Percentiles rank a stretch among this genome's conserved stretches.
These are phyloP conservation scores for Podospora fimiseda DNA, from an alignment of 495 filamentous ascomycete genomes.

Conservation along the genomic window DNA sequence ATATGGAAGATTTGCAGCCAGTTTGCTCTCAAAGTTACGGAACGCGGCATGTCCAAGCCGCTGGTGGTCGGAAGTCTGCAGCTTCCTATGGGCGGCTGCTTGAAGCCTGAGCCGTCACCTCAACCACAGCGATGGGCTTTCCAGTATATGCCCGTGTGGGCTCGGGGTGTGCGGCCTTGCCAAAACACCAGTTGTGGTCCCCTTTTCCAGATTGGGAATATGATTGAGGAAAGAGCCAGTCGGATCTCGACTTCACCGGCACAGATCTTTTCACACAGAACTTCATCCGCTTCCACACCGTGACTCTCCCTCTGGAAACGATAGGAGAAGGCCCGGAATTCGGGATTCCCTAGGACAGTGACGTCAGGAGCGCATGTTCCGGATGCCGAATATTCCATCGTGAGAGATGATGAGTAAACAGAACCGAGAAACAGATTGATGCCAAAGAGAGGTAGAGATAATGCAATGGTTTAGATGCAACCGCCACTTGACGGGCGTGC, in stretches of 20 bases:
- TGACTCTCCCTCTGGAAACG: too few relatives aligned
- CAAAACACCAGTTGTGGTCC: too few relatives aligned
- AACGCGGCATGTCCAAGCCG: background rate
- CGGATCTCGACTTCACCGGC: background rate
- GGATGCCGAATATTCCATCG: too few relatives aligned
- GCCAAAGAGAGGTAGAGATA: background rate
- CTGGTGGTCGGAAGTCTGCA: constrained; percentile 4
- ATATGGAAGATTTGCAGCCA: background rate
- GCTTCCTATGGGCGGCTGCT: background rate
- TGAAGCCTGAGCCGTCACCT: background rate
- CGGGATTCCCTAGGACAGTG: constrained; percentile 4
- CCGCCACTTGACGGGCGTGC: background rate
- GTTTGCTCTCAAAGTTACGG: constrained; percentile 2
- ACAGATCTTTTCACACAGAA: too few relatives aligned
- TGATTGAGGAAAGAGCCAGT: background rate
- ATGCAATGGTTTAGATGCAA: background rate
- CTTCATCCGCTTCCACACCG: too few relatives aligned
- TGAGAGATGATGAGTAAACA: constrained; percentile 9
- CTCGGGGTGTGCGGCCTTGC: too few relatives aligned
- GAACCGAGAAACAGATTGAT: background rate
- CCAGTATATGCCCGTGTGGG: too few relatives aligned
- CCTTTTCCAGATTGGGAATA: too few relatives aligned
- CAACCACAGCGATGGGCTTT: too few relatives aligned
- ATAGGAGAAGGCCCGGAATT: background rate
- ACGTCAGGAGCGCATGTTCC: constrained; percentile 5